phyloP scores from a whole-genome alignment of 1,284 basidiomycete species.

The Schizophyllum amplum region DNA sequence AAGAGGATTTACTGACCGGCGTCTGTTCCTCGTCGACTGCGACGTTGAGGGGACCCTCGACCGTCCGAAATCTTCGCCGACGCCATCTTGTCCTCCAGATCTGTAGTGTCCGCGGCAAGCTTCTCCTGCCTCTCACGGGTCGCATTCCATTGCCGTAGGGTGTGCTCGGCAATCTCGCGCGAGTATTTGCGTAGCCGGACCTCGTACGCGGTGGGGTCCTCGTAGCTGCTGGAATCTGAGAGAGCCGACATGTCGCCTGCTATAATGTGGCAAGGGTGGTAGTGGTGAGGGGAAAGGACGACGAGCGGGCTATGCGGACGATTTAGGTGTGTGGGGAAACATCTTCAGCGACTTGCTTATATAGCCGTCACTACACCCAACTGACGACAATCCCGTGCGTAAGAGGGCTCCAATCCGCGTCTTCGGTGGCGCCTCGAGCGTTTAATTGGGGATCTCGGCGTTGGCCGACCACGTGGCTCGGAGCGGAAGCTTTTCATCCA shows the following conservation, averaged over 20 bases:
- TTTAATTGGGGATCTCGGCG: background rate
- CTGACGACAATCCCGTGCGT: background rate
- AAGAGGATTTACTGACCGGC: background rate
- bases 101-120: background rate
- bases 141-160: constrained; percentile 46
- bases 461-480: background rate
- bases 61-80: constrained; percentile 11
- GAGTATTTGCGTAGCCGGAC: constrained; percentile 45
- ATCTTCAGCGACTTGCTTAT: background rate
- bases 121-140: constrained; percentile 9
- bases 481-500: background rate
- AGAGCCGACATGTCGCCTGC: background rate
- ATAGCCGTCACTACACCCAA: background rate
- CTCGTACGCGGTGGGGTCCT: constrained; percentile 23
- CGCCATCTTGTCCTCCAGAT: constrained; percentile 2
- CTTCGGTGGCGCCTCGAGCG: background rate
- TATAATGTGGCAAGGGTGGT: background rate
- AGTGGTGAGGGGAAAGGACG: background rate
- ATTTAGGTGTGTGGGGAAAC: background rate
- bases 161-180: constrained; percentile 49
- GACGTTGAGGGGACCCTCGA: constrained; percentile 6
- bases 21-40: background rate
- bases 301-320: background rate
- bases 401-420: background rate
- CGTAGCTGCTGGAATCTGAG: background rate